phyloP scores from a whole-genome alignment of 1,284 basidiomycete genomes.

The Sphaerobolus stellatus region DNA sequence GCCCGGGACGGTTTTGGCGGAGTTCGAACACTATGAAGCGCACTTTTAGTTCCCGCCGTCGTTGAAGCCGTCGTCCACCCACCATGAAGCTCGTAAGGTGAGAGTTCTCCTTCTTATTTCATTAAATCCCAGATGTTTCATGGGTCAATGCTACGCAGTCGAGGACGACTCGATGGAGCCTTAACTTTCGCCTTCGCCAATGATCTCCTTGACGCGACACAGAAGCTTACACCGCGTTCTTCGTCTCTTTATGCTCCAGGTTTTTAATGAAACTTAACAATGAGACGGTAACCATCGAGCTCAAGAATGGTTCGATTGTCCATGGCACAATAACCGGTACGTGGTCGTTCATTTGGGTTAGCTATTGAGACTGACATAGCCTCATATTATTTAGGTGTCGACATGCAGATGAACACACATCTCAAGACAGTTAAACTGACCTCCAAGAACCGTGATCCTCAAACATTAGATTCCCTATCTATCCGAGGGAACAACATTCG shows the following conservation, averaged over 20 bases:
- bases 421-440: conserved; percentile 98
- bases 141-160: conserved; percentile 5
- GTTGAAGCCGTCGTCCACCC: conserved; percentile 6
- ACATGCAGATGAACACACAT: conserved; percentile 98
- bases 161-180: conserved; percentile 4
- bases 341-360: conserved; percentile 25
- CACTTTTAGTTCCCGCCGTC: not conserved
- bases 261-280: conserved; percentile 99
- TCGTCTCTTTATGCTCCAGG: conserved; percentile 42
- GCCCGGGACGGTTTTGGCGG: no score
- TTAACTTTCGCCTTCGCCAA: not conserved
- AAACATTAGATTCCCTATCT: conserved; percentile 81
- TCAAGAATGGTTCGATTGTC: conserved; percentile 96
- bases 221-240: conserved; percentile 1
- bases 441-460: conserved; percentile 80
- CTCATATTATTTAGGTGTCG: conserved; percentile 61
- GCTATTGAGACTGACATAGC: not conserved
- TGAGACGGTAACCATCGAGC: conserved; percentile 97
- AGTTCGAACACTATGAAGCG: no score
- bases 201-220: conserved; percentile 3
- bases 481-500: conserved; percentile 88
- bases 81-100: conserved; percentile 27
- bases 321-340: conserved; percentile 96
- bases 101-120: conserved; percentile 15
- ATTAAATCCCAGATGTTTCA: conserved; percentile 8